Evolutionary conservation across 345 rosid species (phyloP).

Genomic region (Lumnitzera littorea): DNA sequence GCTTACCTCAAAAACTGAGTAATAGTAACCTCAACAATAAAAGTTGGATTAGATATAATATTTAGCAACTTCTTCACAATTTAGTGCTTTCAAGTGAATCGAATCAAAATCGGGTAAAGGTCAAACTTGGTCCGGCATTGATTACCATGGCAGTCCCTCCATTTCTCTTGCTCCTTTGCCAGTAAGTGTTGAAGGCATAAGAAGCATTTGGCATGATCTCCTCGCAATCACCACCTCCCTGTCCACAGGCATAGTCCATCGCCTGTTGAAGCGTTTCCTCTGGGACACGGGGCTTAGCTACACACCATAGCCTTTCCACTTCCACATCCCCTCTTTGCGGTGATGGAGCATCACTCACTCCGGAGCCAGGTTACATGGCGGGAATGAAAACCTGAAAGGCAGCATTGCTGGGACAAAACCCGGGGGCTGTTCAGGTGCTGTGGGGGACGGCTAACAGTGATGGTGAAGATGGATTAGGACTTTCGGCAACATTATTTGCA

Average conservation of each 20-base stretch:
- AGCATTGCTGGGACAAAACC: constrained; percentile 15
- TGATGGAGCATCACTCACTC: constrained; percentile 18
- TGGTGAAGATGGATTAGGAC: constrained; percentile 25
- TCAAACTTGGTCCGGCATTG: constrained; percentile 27
- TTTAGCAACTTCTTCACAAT: no score
- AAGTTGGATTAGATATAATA: no score
- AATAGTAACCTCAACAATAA: no score
- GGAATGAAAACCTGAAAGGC: constrained; percentile 25
- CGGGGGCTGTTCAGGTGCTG: constrained; percentile 38
- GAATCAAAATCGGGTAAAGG: no score
- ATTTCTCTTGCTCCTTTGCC: constrained; percentile 58
- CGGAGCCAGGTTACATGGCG: constrained; percentile 42
- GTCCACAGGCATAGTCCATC: constrained; percentile 68
- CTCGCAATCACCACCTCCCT: constrained; percentile 57
- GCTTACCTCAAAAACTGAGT: no score
- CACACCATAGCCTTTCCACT: constrained; percentile 58
- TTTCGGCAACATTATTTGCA: constrained; percentile 35
- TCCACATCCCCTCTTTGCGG: constrained; percentile 12
- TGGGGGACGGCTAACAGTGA: constrained; percentile 20
- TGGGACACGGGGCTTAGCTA: constrained; percentile 66
- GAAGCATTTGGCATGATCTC: constrained; percentile 54
- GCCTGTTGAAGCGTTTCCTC: constrained; percentile 53
- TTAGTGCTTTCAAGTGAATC: no score
- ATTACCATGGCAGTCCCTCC: constrained; percentile 75
- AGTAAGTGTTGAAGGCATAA: constrained; percentile 63